Percentiles rank a stretch among this genome's conserved stretches.
These are phyloP conservation scores for Colletotrichum gloeosporioides DNA, from an alignment of 2,329 filamentous ascomycete genomes.

Conservation along the genomic window DNA sequence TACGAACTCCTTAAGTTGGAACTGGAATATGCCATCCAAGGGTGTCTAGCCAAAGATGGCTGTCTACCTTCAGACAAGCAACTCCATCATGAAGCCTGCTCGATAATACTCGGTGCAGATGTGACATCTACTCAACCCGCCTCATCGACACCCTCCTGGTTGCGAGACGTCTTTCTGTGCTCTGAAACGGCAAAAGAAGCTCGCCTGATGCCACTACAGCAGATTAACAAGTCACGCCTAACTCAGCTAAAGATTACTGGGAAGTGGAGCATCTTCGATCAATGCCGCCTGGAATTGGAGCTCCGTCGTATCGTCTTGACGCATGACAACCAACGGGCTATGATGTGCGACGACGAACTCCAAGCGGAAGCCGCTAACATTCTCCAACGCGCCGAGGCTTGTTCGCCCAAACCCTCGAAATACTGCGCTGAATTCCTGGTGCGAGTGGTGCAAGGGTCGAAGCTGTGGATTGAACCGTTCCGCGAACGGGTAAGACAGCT, in stretches of 20 bases:
- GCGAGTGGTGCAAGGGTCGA: neutral
- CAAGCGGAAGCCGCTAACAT: neutral
- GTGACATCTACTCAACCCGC: neutral
- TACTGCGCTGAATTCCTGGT: neutral
- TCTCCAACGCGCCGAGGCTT: neutral
- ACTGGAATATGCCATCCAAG: conserved; percentile 29
- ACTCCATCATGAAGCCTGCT: conserved; percentile 29
- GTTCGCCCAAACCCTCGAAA: neutral
- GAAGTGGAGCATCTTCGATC: neutral
- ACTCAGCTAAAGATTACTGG: neutral
- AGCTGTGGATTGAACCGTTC: neutral
- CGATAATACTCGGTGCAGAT: conserved; percentile 30
- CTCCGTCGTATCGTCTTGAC: neutral
- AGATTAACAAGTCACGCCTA: neutral
- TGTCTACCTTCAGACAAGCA: conserved; percentile 14
- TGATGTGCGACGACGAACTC: neutral
- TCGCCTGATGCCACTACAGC: neutral
- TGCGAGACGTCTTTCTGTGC: conserved; percentile 25
- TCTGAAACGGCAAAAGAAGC: conserved; percentile 16
- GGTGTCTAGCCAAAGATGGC: conserved; percentile 22
- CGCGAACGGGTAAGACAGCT: neutral
- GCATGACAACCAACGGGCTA: neutral
- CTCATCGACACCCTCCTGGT: conserved; percentile 24
- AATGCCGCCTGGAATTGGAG: neutral
- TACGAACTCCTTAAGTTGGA: conserved; percentile 41